A percentile compares a stretch with the other conserved stretches of the same genome.
These are phyloP conservation scores for Effrenium voratum DNA, from an alignment of 73 alveolate species.

Conservation along the genomic window DNA sequence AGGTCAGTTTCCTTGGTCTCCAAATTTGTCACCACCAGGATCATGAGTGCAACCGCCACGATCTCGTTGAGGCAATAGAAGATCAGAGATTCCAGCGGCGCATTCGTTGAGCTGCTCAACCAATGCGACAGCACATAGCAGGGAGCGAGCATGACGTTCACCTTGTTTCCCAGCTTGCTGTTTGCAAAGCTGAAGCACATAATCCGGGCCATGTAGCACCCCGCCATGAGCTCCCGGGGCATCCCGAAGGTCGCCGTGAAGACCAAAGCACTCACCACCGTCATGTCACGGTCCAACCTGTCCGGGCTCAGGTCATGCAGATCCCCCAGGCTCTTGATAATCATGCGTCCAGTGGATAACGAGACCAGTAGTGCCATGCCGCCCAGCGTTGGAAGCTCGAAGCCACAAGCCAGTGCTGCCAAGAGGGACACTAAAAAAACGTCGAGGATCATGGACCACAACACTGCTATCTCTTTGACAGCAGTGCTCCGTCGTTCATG, in stretches of 20 bases:
- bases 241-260: constrained; percentile 48
- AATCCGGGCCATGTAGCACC: constrained; percentile 48
- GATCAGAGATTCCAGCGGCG: constrained; percentile 4
- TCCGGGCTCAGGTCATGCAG: constrained; percentile 7
- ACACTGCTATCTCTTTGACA: too few relatives aligned
- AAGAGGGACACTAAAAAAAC: too few relatives aligned
- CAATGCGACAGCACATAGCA: constrained; percentile 50
- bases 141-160: constrained; percentile 52
- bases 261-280: constrained; percentile 31
- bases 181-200: constrained; percentile 42
- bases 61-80: constrained; percentile 47
- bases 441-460: too few relatives aligned
- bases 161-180: constrained; percentile 57
- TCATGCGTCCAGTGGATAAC: too few relatives aligned
- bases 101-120: constrained; percentile 15
- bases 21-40: constrained; percentile 14
- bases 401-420: too few relatives aligned
- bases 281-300: constrained; percentile 25
- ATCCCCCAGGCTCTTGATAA: too few relatives aligned
- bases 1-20: constrained; percentile 44
- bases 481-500: too few relatives aligned
- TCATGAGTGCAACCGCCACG: constrained; percentile 47
- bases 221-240: constrained; percentile 66
- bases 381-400: too few relatives aligned
- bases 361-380: too few relatives aligned